Evolutionary conservation across 495 filamentous ascomycete species (phyloP).

Genomic region (Penicillium silybi): DNA sequence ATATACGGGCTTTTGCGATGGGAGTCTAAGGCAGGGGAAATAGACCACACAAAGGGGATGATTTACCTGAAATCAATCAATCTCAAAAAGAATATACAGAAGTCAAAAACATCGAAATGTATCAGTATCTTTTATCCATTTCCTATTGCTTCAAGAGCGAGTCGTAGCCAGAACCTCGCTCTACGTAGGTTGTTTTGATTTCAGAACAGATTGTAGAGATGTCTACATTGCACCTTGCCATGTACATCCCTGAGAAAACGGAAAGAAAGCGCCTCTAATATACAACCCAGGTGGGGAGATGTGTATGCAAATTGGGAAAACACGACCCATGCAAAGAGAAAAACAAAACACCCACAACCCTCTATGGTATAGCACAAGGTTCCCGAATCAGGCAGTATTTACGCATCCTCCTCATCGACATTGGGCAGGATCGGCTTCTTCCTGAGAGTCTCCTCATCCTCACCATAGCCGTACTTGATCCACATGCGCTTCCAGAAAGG

Average conservation of each 20-base stretch:
- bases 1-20: neutral
- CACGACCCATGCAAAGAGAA: slow-evolving; percentile 12
- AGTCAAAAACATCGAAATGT: neutral
- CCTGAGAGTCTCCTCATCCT: slow-evolving; percentile 40
- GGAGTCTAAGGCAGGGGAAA: neutral
- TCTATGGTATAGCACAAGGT: slow-evolving; percentile 15
- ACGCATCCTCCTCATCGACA: slow-evolving; percentile 35
- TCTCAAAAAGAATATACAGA: neutral
- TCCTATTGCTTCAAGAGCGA: neutral
- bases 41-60: neutral
- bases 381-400: slow-evolving; percentile 1
- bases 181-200: neutral
- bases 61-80: neutral
- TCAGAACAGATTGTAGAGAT: neutral
- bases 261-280: slow-evolving; percentile 25
- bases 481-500: slow-evolving; percentile 43
- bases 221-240: slow-evolving; percentile 5
- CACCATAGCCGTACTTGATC: slow-evolving; percentile 45
- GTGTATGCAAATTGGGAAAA: slow-evolving; percentile 21
- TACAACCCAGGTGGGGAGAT: slow-evolving; percentile 27
- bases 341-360: slow-evolving; percentile 17
- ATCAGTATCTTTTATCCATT: neutral
- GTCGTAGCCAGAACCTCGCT: neutral
- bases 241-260: slow-evolving; percentile 17
- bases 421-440: slow-evolving; percentile 41